Evolutionary conservation across 495 filamentous ascomycete species (phyloP), one percentile per base, ranked within the genome.

Genomic region (Penicillium chermesinum): DNA sequence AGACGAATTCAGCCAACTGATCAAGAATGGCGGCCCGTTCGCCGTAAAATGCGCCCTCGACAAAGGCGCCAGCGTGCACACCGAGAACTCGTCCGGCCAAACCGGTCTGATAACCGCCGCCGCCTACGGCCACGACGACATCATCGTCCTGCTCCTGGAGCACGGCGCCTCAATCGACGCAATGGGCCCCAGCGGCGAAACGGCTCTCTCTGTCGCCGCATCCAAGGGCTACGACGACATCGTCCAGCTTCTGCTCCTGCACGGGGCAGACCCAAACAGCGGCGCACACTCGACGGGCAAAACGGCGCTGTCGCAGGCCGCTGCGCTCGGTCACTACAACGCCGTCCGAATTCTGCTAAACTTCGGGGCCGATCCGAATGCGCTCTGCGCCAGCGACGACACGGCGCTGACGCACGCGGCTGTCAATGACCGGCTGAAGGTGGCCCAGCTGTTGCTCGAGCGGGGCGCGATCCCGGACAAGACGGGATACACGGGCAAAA

Each of bases 371-470:
- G 57, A 76, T 30, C 58, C 75, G 34, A 65, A 78, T 49, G 57
- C 58, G 21, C 49, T 62, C n/a, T 62, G 64, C 41, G 38, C 46
- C 7, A 53, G 44, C 13, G 66, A 63, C 1, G 54, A 66, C 32
- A 68, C 65, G 1, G 66, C 70, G 17, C 55, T 78, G 35, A 63
- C 71, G 16, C 56, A 67, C 34, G 74, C 74, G 7, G 65, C 66
- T 7, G 42, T 57, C 8, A 54, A 55, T 6, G 71, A 70, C 15
- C 53, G 65, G 41, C 49, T 63, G 17, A 62, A 62, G 6, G 58
- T 72, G 41, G 65, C 69, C 14, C 59, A 64, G 40, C 49, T 69
- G 14, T 49, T 77, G 7, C 48, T 75, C 10, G 44, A 58, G 20
- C 50, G 48, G 2, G 64, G 62, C 7, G 65, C 69, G 1, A 46